Evolutionary conservation across 495 filamentous ascomycete species (phyloP).

Genomic region (Astrocystis sublimbata): DNA sequence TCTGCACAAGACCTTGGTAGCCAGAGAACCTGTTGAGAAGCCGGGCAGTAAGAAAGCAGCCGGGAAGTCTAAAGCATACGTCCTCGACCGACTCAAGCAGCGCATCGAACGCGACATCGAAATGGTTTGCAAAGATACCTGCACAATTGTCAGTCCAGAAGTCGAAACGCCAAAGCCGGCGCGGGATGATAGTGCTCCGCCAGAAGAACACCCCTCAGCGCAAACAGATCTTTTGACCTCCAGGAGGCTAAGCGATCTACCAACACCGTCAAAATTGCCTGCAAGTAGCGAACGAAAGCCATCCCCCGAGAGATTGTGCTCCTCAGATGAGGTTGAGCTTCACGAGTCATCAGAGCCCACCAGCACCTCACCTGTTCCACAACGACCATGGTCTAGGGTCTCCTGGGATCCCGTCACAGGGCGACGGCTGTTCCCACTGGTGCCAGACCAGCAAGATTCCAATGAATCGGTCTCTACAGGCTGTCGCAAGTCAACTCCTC

Average conservation of each 20-base stretch:
- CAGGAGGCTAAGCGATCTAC: conserved; percentile 3
- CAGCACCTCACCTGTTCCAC: conserved; percentile 16
- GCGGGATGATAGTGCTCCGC: not conserved
- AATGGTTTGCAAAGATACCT: conserved; percentile 48
- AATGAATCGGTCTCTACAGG: conserved; percentile 6
- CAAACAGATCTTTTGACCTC: not conserved
- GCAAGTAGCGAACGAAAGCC: conserved; percentile 7
- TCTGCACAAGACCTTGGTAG: conserved; percentile 47
- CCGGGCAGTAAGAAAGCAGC: conserved; percentile 20
- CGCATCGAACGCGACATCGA: conserved; percentile 46
- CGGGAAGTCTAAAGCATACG: conserved; percentile 28
- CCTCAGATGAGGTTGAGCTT: conserved; percentile 1
- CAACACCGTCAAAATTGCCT: not conserved
- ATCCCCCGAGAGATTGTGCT: not conserved
- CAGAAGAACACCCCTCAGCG: not conserved
- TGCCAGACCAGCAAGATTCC: conserved; percentile 5
- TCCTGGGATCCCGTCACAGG: conserved; percentile 23
- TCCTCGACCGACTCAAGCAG: conserved; percentile 37
- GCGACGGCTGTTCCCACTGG: conserved; percentile 28
- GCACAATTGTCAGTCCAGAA: conserved; percentile 43
- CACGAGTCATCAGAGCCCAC: not conserved
- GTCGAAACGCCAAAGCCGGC: conserved; percentile 23
- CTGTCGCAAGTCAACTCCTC: not conserved
- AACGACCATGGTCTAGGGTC: conserved; percentile 19
- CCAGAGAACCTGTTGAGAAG: conserved; percentile 35